These are phyloP conservation scores for Linnemannia hyalina DNA, from an alignment of 192 early-diverging fungal species.

Conservation along the genomic window DNA sequence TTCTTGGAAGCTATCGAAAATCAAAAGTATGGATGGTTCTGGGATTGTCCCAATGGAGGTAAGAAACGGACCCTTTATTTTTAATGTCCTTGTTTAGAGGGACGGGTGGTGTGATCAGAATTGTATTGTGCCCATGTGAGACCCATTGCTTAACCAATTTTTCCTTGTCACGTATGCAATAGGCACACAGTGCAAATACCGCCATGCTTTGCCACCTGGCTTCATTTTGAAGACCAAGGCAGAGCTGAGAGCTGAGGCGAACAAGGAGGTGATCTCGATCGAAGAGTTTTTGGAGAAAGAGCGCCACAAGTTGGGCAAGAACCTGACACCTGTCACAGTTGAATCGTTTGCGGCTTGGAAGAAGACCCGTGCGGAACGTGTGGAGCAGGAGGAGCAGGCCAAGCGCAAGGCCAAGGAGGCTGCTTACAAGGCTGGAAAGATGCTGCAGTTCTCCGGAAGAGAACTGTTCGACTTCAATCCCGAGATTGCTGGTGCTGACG, in stretches of 20 bases:
- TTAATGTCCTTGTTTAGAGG: background rate
- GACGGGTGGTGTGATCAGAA: too few relatives aligned
- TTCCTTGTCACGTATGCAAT: background rate
- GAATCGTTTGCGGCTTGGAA: slow-evolving; percentile 97
- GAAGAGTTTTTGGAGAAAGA: slow-evolving; percentile 98
- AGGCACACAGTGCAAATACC: slow-evolving; percentile 91
- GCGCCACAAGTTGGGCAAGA: slow-evolving; percentile 93
- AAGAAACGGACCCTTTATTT: slow-evolving; percentile 19
- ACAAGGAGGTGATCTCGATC: slow-evolving; percentile 89
- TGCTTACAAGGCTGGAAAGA: slow-evolving; percentile 87
- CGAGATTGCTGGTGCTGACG: slow-evolving; percentile 79
- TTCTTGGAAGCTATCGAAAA: slow-evolving; percentile 98
- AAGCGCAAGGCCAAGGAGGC: slow-evolving; percentile 86
- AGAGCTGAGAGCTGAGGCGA: slow-evolving; percentile 77
- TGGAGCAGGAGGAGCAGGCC: slow-evolving; percentile 75
- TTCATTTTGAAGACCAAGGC: slow-evolving; percentile 96
- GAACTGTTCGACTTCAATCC: slow-evolving; percentile 99
- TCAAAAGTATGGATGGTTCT: slow-evolving; percentile 99
- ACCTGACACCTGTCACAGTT: slow-evolving; percentile 94
- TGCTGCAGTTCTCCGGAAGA: slow-evolving; percentile 94
- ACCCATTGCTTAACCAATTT: background rate
- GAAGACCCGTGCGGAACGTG: slow-evolving; percentile 79
- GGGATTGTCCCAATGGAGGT: slow-evolving; percentile 98
- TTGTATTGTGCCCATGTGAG: background rate
- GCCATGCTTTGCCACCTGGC: slow-evolving; percentile 96